Conservation (phyloP, 2,329 filamentous ascomycete genomes). For the Trichoderma sp. region DNA sequence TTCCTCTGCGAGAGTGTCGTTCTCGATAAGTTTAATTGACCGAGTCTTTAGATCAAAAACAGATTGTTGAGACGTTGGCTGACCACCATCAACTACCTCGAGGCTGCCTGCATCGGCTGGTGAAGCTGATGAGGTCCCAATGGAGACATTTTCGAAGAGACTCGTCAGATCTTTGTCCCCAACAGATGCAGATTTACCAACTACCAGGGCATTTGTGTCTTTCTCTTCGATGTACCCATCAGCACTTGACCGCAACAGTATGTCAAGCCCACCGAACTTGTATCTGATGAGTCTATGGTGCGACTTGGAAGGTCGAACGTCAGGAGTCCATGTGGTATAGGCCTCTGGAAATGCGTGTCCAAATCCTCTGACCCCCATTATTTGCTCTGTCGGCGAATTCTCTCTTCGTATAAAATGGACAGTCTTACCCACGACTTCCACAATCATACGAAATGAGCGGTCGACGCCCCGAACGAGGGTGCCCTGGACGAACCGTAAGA, state of each 20-base stretch:
- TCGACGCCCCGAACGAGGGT: slow-evolving; percentile 43
- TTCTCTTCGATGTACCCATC: slow-evolving; percentile 29
- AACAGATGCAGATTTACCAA: not conserved
- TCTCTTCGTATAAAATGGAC: slow-evolving; percentile 64
- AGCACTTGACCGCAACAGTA: slow-evolving; percentile 31
- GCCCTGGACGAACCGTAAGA: slow-evolving; percentile 54
- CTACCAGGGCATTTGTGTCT: not conserved
- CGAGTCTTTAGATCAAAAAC: slow-evolving; percentile 49
- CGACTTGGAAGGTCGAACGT: slow-evolving; percentile 53
- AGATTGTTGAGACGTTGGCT: slow-evolving; percentile 30
- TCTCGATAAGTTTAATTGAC: slow-evolving; percentile 26
- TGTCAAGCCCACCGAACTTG: slow-evolving; percentile 43
- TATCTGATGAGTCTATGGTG: slow-evolving; percentile 64
- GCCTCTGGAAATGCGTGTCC: slow-evolving; percentile 66
- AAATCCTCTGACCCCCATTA: slow-evolving; percentile 56
- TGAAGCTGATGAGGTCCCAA: not conserved
- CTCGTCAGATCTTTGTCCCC: not conserved
- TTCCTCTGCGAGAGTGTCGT: slow-evolving; percentile 35
- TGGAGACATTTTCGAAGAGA: not conserved
- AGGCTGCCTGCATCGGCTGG: not conserved
- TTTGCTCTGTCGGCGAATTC: slow-evolving; percentile 56
- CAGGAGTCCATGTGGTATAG: slow-evolving; percentile 62
- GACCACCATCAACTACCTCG: slow-evolving; percentile 28
- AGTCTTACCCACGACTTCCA: slow-evolving; percentile 54
- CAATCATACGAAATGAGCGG: slow-evolving; percentile 55